Base-by-base conservation (phyloP, 495 filamentous ascomycete species). In the Letharia columbiana region DNA sequence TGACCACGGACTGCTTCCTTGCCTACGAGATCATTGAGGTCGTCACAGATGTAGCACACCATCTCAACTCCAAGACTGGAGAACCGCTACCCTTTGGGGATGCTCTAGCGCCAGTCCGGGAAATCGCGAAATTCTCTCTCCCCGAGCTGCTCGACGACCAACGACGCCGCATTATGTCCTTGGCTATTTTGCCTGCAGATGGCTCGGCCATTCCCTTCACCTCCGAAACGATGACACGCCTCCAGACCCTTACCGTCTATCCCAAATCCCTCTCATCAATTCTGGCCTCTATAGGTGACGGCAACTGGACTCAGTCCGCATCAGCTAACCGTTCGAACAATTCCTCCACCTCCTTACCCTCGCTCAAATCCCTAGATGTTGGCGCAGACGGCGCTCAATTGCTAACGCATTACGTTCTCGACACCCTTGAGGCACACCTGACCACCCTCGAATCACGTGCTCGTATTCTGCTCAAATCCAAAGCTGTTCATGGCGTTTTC, bases 11-110 rank as follows among this genome's bases (percentile, higher is more conserved):
- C 76, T 96, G 95, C 77, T 99, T 89, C 73, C 83, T 99, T 35
- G 92, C 91, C 6, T 99, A 95, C 73, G 94, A 99, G 73, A 92
- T 98, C 63, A 89, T 96, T 56, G 93, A 96, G 70, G 90, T 96
- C 66, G 89, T 99, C 52, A 90, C 90, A 4, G 81, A 81, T 44
- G 82, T 95, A 66, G 91, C 90, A 17, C 86, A 87, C 67, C 86
- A 87, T 58, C 80, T 99, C 10, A 95, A 95, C 62, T 77, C 80
- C 4, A 86, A 88, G 71, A 94, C 91, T 8, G 91, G 90, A 3
- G 92, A 96, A 73, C 84, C 96, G 74, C 82, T 83, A 45, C 82
- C 88, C 17, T 85, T 98, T 57, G 85, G 89, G 2, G 91, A 96
- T 42, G 90, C 91, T 2, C 79, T 98, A 23, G 89, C 91, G 65